Evolutionary conservation across 495 filamentous ascomycete genomes (phyloP).

Genomic region (Daldinia bambusicola): DNA sequence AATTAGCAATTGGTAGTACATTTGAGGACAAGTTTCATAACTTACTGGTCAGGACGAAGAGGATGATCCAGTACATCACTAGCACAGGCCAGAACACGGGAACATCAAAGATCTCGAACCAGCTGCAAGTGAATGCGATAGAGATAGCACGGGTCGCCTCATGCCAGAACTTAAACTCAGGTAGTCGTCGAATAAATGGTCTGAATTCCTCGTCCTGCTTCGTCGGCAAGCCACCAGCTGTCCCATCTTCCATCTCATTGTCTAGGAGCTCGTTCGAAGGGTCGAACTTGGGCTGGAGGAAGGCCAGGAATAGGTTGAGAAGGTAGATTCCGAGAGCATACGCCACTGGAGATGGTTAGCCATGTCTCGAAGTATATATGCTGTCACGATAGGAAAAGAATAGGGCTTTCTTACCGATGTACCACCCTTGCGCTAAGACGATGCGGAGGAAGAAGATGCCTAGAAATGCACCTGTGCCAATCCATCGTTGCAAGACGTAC

Average conservation of each 20-base stretch:
- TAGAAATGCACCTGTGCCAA: conserved; percentile 77
- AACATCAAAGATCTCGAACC: conserved; percentile 93
- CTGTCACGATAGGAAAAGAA: too few relatives aligned
- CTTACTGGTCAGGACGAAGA: conserved; percentile 94
- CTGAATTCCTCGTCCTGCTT: conserved; percentile 97
- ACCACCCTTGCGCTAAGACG: conserved; percentile 94
- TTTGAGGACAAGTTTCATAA: conserved; percentile 22
- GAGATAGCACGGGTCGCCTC: conserved; percentile 86
- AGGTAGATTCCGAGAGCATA: conserved; percentile 99
- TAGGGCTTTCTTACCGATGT: conserved; percentile 86
- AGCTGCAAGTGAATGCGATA: conserved; percentile 87
- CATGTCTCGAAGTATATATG: background rate
- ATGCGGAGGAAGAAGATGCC: conserved; percentile 88
- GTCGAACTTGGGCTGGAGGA: conserved; percentile 98
- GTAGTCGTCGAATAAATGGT: conserved; percentile 93
- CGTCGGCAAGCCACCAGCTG: conserved; percentile 80
- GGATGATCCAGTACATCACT: conserved; percentile 97
- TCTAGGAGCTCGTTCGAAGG: conserved; percentile 90
- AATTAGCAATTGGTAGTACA: conserved; percentile 42
- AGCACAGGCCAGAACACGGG: conserved; percentile 99
- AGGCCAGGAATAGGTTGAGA: conserved; percentile 98
- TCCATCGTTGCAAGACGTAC: conserved; percentile 87
- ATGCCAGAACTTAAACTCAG: conserved; percentile 99
- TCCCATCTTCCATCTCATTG: conserved; percentile 94
- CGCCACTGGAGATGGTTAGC: conserved; percentile 70